These are phyloP conservation scores for Rugonectria rugulosa DNA, from an alignment of 2,329 filamentous ascomycete genomes.

Conservation along the genomic window DNA sequence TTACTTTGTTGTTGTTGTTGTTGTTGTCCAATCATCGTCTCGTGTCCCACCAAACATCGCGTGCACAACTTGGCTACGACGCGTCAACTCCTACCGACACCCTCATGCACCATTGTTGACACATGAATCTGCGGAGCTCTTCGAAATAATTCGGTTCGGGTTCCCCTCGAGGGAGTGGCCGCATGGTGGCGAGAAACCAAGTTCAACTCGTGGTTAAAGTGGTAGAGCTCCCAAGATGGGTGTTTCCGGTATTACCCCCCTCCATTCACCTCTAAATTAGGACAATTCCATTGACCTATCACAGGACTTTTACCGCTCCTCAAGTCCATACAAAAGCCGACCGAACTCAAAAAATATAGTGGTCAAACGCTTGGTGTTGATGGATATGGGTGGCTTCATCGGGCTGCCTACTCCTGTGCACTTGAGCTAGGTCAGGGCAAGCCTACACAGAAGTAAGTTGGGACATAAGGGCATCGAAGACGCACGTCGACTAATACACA, in stretches of 20 bases:
- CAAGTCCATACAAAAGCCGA: slow-evolving; percentile 94
- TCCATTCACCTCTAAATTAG: neutral
- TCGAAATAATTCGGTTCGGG: slow-evolving; percentile 29
- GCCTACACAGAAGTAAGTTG: slow-evolving; percentile 80
- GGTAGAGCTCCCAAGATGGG: slow-evolving; percentile 42
- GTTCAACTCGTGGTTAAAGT: slow-evolving; percentile 20
- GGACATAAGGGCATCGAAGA: neutral
- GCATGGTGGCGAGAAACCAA: slow-evolving; percentile 20
- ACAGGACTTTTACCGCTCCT: slow-evolving; percentile 86
- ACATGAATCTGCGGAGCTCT: slow-evolving; percentile 18
- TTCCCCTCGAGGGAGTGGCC: slow-evolving; percentile 27
- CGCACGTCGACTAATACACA: neutral
- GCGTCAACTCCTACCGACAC: slow-evolving; percentile 24
- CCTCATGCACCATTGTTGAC: slow-evolving; percentile 27
- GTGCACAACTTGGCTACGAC: slow-evolving; percentile 29
- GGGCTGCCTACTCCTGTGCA: slow-evolving; percentile 88
- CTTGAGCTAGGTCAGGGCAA: slow-evolving; percentile 89
- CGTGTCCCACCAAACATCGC: slow-evolving; percentile 27
- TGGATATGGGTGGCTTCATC: slow-evolving; percentile 97
- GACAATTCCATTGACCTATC: slow-evolving; percentile 28
- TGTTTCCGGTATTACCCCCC: slow-evolving; percentile 43
- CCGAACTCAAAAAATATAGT: slow-evolving; percentile 83
- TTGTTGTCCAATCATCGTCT: neutral
- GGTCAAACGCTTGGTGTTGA: slow-evolving; percentile 95
- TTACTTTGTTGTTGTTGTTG: neutral